These are phyloP conservation scores for Chionographis japonica DNA, from an alignment of 106 monocot genomes.

Conservation along the genomic window DNA sequence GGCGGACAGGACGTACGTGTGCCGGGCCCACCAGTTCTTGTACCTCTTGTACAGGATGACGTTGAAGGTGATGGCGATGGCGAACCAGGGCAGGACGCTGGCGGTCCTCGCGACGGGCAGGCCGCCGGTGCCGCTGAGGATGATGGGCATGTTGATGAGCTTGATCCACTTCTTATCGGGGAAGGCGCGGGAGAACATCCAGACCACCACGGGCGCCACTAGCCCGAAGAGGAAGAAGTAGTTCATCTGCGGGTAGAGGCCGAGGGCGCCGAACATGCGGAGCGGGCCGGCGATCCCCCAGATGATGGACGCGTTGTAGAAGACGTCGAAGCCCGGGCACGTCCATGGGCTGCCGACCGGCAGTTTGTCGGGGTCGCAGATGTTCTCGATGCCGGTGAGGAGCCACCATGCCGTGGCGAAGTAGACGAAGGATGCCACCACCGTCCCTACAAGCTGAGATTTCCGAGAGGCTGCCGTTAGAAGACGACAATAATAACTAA, in stretches of 20 bases:
- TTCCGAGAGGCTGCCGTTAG: neutral
- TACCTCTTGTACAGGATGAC: neutral
- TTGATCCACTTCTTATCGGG: conserved; percentile 6
- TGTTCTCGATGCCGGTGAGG: neutral
- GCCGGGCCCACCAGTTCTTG: conserved; percentile 3
- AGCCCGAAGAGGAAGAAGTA: conserved; percentile 9
- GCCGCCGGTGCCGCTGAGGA: neutral
- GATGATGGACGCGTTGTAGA: conserved; percentile 1
- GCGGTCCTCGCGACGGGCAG: neutral
- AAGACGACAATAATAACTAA: neutral
- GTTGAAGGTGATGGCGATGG: neutral
- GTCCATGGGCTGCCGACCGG: neutral
- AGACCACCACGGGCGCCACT: neutral
- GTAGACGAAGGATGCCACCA: conserved; percentile 1
- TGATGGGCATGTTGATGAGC: conserved; percentile 1
- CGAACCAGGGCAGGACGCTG: neutral
- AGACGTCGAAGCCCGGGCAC: neutral
- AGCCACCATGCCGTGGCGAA: conserved; percentile 6
- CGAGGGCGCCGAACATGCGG: conserved; percentile 1
- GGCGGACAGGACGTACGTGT: neutral
- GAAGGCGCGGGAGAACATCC: neutral
- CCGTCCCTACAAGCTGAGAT: neutral
- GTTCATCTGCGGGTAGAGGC: neutral
- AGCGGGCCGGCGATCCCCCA: conserved; percentile 2
- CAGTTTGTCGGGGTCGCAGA: neutral